These are phyloP conservation scores for Lagenaria siceraria DNA, from an alignment of 306 rosid genomes.

Conservation along the genomic window DNA sequence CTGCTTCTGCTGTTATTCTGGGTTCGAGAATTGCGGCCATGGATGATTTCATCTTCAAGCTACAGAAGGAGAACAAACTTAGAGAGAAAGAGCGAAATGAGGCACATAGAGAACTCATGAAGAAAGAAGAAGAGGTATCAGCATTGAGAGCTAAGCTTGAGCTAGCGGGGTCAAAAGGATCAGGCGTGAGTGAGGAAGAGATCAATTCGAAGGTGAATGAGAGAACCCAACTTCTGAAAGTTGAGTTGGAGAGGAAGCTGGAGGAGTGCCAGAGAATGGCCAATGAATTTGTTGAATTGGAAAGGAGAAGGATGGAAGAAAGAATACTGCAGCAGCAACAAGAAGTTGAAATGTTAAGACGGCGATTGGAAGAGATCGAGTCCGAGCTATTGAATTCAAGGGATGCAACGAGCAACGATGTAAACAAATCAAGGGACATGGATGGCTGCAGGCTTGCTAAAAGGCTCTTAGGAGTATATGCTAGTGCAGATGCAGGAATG, in stretches of 20 bases:
- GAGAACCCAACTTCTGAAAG: conserved; percentile 42
- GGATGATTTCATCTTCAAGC: conserved; percentile 84
- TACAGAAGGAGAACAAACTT: conserved; percentile 78
- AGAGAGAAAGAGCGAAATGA: conserved; percentile 73
- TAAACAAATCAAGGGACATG: conserved; percentile 28
- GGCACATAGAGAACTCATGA: conserved; percentile 64
- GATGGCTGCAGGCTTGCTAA: conserved; percentile 56
- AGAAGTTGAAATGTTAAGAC: conserved; percentile 77
- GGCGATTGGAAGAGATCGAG: conserved; percentile 82
- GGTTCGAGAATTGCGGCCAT: conserved; percentile 90
- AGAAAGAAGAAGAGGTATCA: conserved; percentile 77
- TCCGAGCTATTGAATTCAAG: conserved; percentile 35
- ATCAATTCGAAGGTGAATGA: conserved; percentile 68
- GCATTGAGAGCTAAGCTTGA: conserved; percentile 55
- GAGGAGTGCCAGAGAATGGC: conserved; percentile 90
- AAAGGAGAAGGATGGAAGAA: conserved; percentile 94
- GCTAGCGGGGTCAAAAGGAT: conserved; percentile 30
- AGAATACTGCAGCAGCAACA: conserved; percentile 74
- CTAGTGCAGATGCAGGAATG: conserved; percentile 66
- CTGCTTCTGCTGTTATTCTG: conserved; percentile 69
- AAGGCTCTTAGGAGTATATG: conserved; percentile 56
- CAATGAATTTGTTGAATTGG: conserved; percentile 70
- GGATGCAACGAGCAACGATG: conserved; percentile 20
- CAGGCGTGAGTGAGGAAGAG: conserved; percentile 55
- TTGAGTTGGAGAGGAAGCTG: conserved; percentile 77